Base-by-base conservation (phyloP, 768 basidiomycete genomes). In the Amanita brunnescens region DNA sequence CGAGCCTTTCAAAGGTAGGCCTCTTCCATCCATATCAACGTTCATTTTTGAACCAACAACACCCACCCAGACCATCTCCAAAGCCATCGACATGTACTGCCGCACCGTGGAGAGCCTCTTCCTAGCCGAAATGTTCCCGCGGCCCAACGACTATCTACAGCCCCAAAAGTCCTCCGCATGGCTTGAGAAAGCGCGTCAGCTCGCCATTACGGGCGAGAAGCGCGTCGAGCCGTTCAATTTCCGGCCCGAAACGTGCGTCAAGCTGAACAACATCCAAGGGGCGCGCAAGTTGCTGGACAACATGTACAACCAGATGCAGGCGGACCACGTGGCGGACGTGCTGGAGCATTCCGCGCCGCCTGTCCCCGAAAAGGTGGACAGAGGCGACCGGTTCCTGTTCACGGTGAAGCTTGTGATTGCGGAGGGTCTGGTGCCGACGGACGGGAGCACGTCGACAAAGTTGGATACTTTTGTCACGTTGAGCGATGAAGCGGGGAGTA, bases 151-250 rank as follows among this genome's bases (percentile, higher is more conserved):
- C 23, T 87, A 84, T 61, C 62, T 89, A 3, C 84, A 89, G 57
- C 86, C 90, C 1, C 84, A 89, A 63, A 91, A 91, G 64, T 86
- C 87, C 1, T 88, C 86, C 6, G 88, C 88, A 0, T 91, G 88
- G 87, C 74, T 92, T 13, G 89, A 92, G 67, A 90, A 83, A 59
- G 91, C 91, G 3, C 80, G 83, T 55, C 81, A 83, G 58, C 80
- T 94, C 2, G 74, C 90, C 8, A 74, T 75, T 3, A 70, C 80
- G 44, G 85, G 85, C 40, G 94, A 97, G 66, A 93, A 90, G 75
- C 94, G 88, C 65, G 77, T 94, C 39, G 91, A 93, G 59, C 89
- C 92, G 1, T 99, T 94, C 75, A 91, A 93, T 60, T 98, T 99
- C 72, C 83, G 79, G 45, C 79, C 93, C 0, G 82, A 95, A 70